Evolutionary conservation across 306 rosid genomes (phyloP), one percentile per base, ranked within the genome.

Genomic region (Lupinus albus): DNA sequence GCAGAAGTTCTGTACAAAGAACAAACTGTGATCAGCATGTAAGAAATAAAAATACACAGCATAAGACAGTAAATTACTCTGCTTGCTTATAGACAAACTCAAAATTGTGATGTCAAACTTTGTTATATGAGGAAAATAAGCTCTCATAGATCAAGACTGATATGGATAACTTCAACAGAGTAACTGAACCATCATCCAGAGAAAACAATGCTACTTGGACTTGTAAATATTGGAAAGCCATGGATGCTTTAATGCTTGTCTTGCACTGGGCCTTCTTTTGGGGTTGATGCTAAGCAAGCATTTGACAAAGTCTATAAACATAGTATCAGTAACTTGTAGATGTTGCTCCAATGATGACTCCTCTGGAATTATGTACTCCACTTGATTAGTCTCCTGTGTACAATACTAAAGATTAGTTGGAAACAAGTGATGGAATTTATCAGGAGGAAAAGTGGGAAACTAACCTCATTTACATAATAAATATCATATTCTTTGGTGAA

Each of bases 401-500:
- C 16, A 72, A 62, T 25, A 1, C 18, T 21, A 72, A 39, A 47
- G 42, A 71, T 62, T 17, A 61, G 76, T 45, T 21, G 50, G 49
- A 55, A 66, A 72, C 6, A 60, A 46, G 47, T 45, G 28, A 51
- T 44, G 20, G 4, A 66, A 51, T 42, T 53, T 15, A n/a, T 35
- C 61, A 47, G 7, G 35, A 52, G 51, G 50, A 36, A 67, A 46
- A 32, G 17, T 11, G 62, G 76, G 75, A 73, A 79, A 68, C 80
- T 38, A 76, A 94, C 99, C 99, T 94, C 97, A 51, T 91, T 86
- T 41, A 84, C 73, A 60, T 80, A 57, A 75, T 85, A 90, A 49
- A 94, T 87, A 73, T 94, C 99, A 70, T 85, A 82, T 71, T 88
- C 97, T 68, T 86, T 78, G 47, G 97, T 88, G 83, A 94, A 94